Percentiles rank a stretch among this genome's conserved stretches.
phyloP scores from a whole-genome alignment of 345 rosid genomes.

The Carallia pectinifolia region DNA sequence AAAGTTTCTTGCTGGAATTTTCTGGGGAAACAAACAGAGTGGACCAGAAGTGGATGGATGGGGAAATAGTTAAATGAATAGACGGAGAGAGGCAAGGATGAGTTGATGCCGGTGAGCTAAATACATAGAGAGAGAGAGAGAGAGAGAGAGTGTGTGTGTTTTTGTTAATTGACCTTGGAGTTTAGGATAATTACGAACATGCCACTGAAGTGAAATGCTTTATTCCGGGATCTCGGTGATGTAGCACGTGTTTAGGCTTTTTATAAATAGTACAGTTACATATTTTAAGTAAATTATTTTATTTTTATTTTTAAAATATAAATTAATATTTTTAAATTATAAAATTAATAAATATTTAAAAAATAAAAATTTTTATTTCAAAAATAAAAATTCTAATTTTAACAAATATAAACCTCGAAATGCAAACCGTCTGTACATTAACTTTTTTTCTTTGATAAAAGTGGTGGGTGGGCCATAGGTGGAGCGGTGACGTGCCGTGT shows the following conservation, averaged over 20 bases:
- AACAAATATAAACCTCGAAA: too few species aligned
- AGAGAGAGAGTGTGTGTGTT: too few species aligned
- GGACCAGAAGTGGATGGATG: background rate
- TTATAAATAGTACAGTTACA: conserved; percentile 16
- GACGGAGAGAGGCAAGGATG: background rate
- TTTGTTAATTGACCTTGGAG: conserved; percentile 19
- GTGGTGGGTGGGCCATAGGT: background rate
- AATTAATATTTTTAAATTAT: too few species aligned
- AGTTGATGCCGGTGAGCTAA: conserved; percentile 20
- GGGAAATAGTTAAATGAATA: background rate
- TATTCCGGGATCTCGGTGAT: conserved; percentile 47
- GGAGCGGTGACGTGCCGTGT: background rate
- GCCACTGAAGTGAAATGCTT: conserved; percentile 26
- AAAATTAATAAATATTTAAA: too few species aligned
- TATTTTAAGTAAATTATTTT: too few species aligned
- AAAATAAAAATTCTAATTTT: too few species aligned
- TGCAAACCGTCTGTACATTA: too few species aligned
- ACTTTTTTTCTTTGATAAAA: too few species aligned
- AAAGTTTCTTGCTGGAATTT: conserved; percentile 3
- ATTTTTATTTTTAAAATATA: too few species aligned
- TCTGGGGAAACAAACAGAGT: conserved; percentile 21
- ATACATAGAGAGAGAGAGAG: background rate
- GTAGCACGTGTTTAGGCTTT: conserved; percentile 62
- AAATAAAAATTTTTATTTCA: too few species aligned
- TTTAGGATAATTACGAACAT: conserved; percentile 18